Base-by-base conservation (phyloP, 768 basidiomycete genomes). In the Astraeus odoratus region DNA sequence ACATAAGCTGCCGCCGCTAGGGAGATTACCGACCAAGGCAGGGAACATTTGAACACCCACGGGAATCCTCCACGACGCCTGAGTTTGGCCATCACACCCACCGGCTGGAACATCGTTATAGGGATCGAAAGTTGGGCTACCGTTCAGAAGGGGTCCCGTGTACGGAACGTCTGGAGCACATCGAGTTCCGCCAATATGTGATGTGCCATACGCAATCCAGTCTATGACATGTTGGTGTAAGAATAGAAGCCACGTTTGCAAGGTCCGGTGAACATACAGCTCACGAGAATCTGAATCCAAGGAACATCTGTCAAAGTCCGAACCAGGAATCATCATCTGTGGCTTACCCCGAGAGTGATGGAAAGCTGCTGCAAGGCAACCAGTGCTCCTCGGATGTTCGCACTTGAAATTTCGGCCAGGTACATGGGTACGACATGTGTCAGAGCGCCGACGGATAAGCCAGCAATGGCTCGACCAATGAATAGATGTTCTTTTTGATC, bases 21-120 rank as follows among this genome's bases (percentile, higher is more conserved):
- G 54, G 8, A 4, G 52, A 49, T 20, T 56, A 40, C 58, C 41
- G 18, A 70, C 60, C 24, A 70, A 27, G 4, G 70, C 66, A 2
- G 70, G 70, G 19, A 71, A 42, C 24, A 68, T 61, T 35, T 71
- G 69, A 12, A 66, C 56, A 7, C 65, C 64, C 22, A 67, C 53
- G 4, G 67, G 66, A 23, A 61, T n/a, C 37, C 67, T 63, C 67
- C 61, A 63, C 18, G 61, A 65, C 26, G 63, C 60, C 33, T 63
- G 46, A 2, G 44, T 51, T 30, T 64, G 64, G 22, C 53, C 59
- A 18, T 59, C 64, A 40, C 62, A 64, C 10, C 62, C 61, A 8
- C 61, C 59, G 31, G 42, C 34, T n/a, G 63, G 63, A 20, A 63
- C 60, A 12, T 63, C 63, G 5, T 44, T 48, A 16, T 58, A 53